Conservation (phyloP, 108 stramenopile species). For the Nitzschia sp. region DNA sequence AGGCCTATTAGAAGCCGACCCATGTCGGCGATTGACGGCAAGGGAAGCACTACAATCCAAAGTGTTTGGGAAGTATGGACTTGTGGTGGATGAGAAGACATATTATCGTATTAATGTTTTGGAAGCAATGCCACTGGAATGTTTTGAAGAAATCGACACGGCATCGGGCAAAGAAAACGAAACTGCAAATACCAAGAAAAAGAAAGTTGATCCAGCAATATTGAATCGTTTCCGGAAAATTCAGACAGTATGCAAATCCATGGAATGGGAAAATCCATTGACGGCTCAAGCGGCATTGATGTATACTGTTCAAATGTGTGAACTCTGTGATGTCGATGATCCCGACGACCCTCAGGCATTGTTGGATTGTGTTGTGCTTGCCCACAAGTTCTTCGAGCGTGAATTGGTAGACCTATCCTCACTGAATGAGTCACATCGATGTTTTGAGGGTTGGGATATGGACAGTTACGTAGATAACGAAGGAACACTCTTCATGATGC, state of each 20-base stretch:
- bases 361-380: conserved; percentile 73
- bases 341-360: conserved; percentile 54
- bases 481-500: conserved; percentile 63
- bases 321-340: conserved; percentile 74
- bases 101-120: conserved; percentile 19
- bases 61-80: conserved; percentile 68
- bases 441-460: conserved; percentile 43
- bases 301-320: conserved; percentile 60
- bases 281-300: conserved; percentile 58
- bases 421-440: conserved; percentile 35
- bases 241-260: conserved; percentile 50
- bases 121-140: conserved; percentile 37
- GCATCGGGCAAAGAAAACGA: conserved; percentile 8
- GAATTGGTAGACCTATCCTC: conserved; percentile 53
- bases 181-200: conserved; percentile 30
- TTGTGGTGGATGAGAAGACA: conserved; percentile 23
- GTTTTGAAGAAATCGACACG: conserved; percentile 13
- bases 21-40: conserved; percentile 59
- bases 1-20: conserved; percentile 60
- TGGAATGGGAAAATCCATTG: conserved; percentile 68
- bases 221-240: conserved; percentile 50
- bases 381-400: conserved; percentile 72
- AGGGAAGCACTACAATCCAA: conserved; percentile 56
- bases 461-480: conserved; percentile 72
- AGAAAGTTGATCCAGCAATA: conserved; percentile 39